Base-by-base conservation (phyloP, 495 filamentous ascomycete species). In the Penicillium lagena region DNA sequence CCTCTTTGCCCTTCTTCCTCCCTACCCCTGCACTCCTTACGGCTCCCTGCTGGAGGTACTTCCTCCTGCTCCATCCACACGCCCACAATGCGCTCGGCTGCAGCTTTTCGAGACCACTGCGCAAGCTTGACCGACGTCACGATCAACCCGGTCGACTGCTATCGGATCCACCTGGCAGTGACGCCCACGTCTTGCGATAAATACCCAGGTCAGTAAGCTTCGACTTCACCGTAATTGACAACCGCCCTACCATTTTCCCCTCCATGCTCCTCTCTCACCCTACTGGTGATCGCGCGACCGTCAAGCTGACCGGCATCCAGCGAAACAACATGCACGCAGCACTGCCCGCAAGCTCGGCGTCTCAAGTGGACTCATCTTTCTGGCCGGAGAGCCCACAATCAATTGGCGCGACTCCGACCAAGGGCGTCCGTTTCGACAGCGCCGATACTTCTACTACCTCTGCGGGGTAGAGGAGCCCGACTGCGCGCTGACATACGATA, bases 391-490 rank as follows among this genome's bases (percentile, higher is more conserved):
- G 52, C 78, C 80, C 45, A 87, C 83, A 32, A 72, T 75, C 49
- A 67, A 88, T 51, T 66, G 81, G 46, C 85, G 90, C 52, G 90
- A 96, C 64, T 85, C 83, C 45, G 90, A 96, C 56, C 82, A 87
- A 69, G 66, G 77, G 13, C 73, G 76, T 46, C 83, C 78, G 3
- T 94, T 94, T 53, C 76, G 87, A 46, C 93, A 98, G 64, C 82
- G 90, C 51, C 84, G 93, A 42, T 85, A 82, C 62, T 97, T 98
- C 70, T 95, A 86, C 78, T 97, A 98, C 64, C 73, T 98, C 29
- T 85, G 86, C 36, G 94, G 94, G 54, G 90, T 85, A 51, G 70
- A 81, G 33, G 76, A 90, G 37, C 77, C 88, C 28, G 90, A 96
- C 65, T 89, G 83, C 65, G 82, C 83, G 63, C 70, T 90, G 40